A percentile compares a stretch with the other conserved stretches of the same genome.
Conservation (phyloP, 179 eudicot genomes). For the Monotropa hypopitys region DNA sequence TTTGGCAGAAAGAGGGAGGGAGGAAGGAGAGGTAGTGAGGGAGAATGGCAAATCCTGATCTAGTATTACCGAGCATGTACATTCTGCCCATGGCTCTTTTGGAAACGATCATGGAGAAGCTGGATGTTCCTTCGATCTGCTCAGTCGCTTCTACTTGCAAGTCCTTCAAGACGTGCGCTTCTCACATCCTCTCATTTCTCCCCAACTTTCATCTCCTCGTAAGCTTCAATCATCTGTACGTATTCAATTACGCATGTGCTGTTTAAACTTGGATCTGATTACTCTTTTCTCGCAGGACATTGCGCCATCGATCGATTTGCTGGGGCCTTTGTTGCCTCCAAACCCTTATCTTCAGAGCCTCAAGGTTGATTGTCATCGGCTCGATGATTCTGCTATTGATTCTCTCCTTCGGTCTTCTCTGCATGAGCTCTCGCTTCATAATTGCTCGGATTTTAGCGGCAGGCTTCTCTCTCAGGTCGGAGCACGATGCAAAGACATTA, state of each 20-base stretch:
- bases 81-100: slow-evolving; percentile 50
- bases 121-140: slow-evolving; percentile 70
- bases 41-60: slow-evolving; percentile 20
- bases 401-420: slow-evolving; percentile 55
- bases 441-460: slow-evolving; percentile 70
- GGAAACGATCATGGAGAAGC: slow-evolving; percentile 58
- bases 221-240: slow-evolving; percentile 5
- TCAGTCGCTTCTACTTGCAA: slow-evolving; percentile 68
- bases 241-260: not conserved
- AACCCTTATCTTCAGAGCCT: slow-evolving; percentile 58
- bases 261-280: not conserved
- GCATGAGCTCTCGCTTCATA: slow-evolving; percentile 57
- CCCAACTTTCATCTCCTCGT: slow-evolving; percentile 68
- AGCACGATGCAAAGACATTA: slow-evolving; percentile 44
- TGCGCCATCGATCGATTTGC: slow-evolving; percentile 45
- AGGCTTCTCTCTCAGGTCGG: slow-evolving; percentile 59
- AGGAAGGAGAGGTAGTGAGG: not conserved
- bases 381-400: slow-evolving; percentile 56
- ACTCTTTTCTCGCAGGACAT: slow-evolving; percentile 35
- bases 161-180: slow-evolving; percentile 50
- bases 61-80: slow-evolving; percentile 11
- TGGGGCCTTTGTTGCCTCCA: slow-evolving; percentile 50
- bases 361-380: slow-evolving; percentile 68
- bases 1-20: not conserved
- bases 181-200: slow-evolving; percentile 51